Evolutionary conservation across 768 basidiomycete species (phyloP), one percentile per base, ranked within the genome.

Genomic region (Leccinum boreale): DNA sequence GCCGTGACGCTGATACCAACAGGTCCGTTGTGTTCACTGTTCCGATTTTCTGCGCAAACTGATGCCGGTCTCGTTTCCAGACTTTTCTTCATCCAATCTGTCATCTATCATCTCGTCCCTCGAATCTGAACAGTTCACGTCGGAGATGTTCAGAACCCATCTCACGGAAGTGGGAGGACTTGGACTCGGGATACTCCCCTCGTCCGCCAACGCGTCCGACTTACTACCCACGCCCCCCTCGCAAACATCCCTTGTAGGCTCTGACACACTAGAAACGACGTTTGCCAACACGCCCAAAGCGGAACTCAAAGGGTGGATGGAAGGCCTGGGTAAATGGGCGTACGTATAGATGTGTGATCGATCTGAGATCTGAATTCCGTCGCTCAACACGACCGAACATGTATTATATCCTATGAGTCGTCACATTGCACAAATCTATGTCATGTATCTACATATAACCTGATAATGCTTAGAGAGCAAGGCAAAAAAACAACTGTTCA

Each of bases 1-100:
- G 88, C 94, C 5, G 93, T 98, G 29, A 96, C 95, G 12, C 82
- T 98, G 35, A 81, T 99, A 52, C 97, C 97, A 52, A 94, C 98
- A 75, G 84, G 96, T 95, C 64, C 62, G 87, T 75, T 7, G 1
- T 23, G 1, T 33, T 36, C 17, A 28, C 49, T 33, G 11, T 50
- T 36, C 45, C 19, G 21, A 21, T 28, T 3, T 23, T 28, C 3
- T 19, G 28, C 24, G 1, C 31, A 14, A 31, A 12, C 52, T 56
- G 55, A 58, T 19, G 12, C 8, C 5, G 8, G 23, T 44, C 4
- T 45, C 31, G 10, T 56, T 15, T 68, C 21, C 45, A 96, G 96
- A 88, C 62, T 87, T 96, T 77, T 71, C 85, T 45, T 80, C 84
- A 42, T 75, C 78, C 17, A 64, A 78, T 17, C 77, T 96, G 48